Evolutionary conservation across 208 protist genomes (phyloP), one percentile per base, ranked within the genome.

Genomic region (Leishmania major): DNA sequence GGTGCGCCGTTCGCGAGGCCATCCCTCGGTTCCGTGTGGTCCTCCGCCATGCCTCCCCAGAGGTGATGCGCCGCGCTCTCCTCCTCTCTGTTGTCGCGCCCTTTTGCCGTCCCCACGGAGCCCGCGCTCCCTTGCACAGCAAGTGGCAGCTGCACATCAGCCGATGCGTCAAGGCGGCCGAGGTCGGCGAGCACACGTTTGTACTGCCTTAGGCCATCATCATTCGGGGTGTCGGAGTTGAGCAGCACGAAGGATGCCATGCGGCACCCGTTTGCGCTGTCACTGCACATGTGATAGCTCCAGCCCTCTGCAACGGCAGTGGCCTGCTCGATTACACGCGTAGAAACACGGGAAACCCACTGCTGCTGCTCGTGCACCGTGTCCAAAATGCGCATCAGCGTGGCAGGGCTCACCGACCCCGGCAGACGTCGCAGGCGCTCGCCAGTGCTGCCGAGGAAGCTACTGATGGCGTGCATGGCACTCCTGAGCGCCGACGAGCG

Each of bases 161-260:
- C 53, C 28, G 69, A 75, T 8, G 72, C 71, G 8, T 83, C 74
- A 2, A 89, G 86, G 5, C 76, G 76, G 15, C 86, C 86, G 13
- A 89, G 69, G 25, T 83, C 84, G 17, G 74, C 64, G 25, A 89
- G 80, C 22, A 87, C 83, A 17, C 79, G 69, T 47, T 69, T 40
- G 49, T 89, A 87, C 73, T 89, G 79, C 35, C 47, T 13, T 19
- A 89, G 72, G 3, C 76, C 83, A 19, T 80, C 76, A 1, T 60
- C 86, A 70, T 85, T 87, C 4, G 77, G 76, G 19, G 76, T 83
- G 43, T 82, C 75, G 10, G 83, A 49, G 62, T 85, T 82, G 17
- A 89, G 80, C 57, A 89, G 55, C 53, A 83, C 81, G 51, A 89
- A 89, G 57, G 80, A 82, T 0, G 72, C 86, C 75, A 89, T 83